phyloP scores from a whole-genome alignment of 768 basidiomycete species.

The Tremella mesenterica region DNA sequence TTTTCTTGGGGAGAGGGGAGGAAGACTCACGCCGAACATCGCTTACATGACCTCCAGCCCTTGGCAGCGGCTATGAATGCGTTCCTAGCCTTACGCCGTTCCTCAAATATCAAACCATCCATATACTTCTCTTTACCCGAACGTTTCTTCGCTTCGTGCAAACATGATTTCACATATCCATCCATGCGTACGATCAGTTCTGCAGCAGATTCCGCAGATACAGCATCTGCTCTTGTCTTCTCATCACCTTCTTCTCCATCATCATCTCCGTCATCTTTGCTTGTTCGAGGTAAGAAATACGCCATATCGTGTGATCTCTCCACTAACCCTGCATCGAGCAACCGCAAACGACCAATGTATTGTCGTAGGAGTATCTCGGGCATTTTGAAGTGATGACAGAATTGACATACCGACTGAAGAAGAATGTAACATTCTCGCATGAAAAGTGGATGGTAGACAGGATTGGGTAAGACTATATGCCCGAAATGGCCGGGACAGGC shows the following conservation, averaged over 20 bases:
- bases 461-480: constrained; percentile 89
- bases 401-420: constrained; percentile 78
- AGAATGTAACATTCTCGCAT: constrained; percentile 83
- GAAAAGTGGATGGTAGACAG: constrained; percentile 93
- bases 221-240: constrained; percentile 8
- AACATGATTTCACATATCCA: constrained; percentile 22
- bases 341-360: constrained; percentile 73
- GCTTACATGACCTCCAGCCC: constrained; percentile 57
- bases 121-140: constrained; percentile 67
- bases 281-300: constrained; percentile 46
- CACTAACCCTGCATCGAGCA: constrained; percentile 82
- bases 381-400: constrained; percentile 86
- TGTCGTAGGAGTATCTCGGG: constrained; percentile 63
- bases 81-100: constrained; percentile 68
- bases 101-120: constrained; percentile 75
- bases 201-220: constrained; percentile 35
- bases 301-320: constrained; percentile 71
- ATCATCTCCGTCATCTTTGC: constrained; percentile 46
- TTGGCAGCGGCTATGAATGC: constrained; percentile 54
- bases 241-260: constrained; percentile 47
- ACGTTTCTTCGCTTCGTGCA: constrained; percentile 33
- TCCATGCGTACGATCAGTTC: constrained; percentile 36
- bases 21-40: constrained; percentile 67
- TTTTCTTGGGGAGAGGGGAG: neutral
- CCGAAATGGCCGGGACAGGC: constrained; percentile 97